Conservation (phyloP, 2,329 filamentous ascomycete species). For the Trichoderma asperellum region DNA sequence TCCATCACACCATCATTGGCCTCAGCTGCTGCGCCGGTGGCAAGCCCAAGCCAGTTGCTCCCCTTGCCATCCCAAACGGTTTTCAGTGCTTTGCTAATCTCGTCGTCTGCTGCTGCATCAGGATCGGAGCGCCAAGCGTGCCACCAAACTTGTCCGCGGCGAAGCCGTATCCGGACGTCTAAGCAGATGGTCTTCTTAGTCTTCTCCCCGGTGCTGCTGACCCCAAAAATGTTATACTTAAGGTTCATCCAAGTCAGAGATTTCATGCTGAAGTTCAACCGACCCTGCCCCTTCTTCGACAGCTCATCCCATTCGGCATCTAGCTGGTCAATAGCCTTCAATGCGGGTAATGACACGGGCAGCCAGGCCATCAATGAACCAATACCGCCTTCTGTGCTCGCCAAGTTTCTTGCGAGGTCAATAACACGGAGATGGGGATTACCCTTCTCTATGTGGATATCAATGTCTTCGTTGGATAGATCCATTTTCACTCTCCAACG, state of each 20-base stretch:
- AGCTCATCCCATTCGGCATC: conserved; percentile 57
- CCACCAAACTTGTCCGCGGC: conserved; percentile 57
- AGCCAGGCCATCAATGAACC: conserved; percentile 59
- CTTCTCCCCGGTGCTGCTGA: conserved; percentile 34
- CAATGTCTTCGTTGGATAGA: conserved; percentile 58
- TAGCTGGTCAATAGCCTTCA: conserved; percentile 63
- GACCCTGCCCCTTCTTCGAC: conserved; percentile 49
- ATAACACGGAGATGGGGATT: conserved; percentile 71
- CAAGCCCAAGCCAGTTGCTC: conserved; percentile 53
- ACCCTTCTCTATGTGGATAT: conserved; percentile 60
- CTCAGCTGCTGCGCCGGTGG: conserved; percentile 51
- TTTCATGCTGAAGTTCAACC: conserved; percentile 56
- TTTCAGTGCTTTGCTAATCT: conserved; percentile 47
- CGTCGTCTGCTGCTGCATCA: conserved; percentile 37
- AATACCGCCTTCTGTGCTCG: conserved; percentile 60
- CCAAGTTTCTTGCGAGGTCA: conserved; percentile 60
- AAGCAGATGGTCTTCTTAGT: conserved; percentile 50
- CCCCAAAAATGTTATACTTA: conserved; percentile 51
- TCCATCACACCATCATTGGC: conserved; percentile 48
- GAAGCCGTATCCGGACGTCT: conserved; percentile 55
- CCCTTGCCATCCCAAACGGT: conserved; percentile 52
- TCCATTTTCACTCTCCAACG: conserved; percentile 62
- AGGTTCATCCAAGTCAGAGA: conserved; percentile 62
- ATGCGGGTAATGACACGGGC: conserved; percentile 65
- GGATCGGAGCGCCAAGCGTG: conserved; percentile 47